A percentile compares a stretch with the other conserved stretches of the same genome.
These are phyloP conservation scores for Panaeolus cyanescens DNA, from an alignment of 768 basidiomycete genomes.

Conservation along the genomic window DNA sequence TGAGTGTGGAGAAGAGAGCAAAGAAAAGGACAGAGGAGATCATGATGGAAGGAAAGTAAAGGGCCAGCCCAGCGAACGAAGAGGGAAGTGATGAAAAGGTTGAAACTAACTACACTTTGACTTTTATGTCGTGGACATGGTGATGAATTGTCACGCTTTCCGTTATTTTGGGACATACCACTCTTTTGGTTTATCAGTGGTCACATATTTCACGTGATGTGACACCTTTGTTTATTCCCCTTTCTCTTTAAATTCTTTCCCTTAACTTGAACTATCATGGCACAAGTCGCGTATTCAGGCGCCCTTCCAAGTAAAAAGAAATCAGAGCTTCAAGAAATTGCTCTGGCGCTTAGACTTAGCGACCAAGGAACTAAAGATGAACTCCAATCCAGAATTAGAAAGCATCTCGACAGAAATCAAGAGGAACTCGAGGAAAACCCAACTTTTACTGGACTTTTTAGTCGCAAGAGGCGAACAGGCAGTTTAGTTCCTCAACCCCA, in stretches of 20 bases:
- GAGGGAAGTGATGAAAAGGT: slow-evolving; percentile 14
- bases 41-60: slow-evolving; percentile 24
- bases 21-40: slow-evolving; percentile 29
- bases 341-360: slow-evolving; percentile 50
- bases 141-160: slow-evolving; percentile 3
- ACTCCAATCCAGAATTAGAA: slow-evolving; percentile 60
- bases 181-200: slow-evolving; percentile 1
- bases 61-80: slow-evolving; percentile 27
- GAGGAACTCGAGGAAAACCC: slow-evolving; percentile 57
- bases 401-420: slow-evolving; percentile 59
- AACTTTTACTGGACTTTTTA: slow-evolving; percentile 56
- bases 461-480: slow-evolving; percentile 43
- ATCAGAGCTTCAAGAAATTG: slow-evolving; percentile 64
- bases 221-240: slow-evolving; percentile 27
- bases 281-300: slow-evolving; percentile 48
- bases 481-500: slow-evolving; percentile 30
- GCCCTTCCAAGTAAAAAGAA: slow-evolving; percentile 69
- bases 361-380: slow-evolving; percentile 67
- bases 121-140: not conserved
- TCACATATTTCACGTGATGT: slow-evolving; percentile 2
- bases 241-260: slow-evolving; percentile 8
- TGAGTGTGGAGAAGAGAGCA: slow-evolving; percentile 46
- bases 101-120: slow-evolving; percentile 7
- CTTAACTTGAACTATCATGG: slow-evolving; percentile 40
- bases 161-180: slow-evolving; percentile 2